Evolutionary conservation across 306 rosid genomes (phyloP), one percentile per base, ranked within the genome.

Genomic region (Trichosanthes cucumerina): DNA sequence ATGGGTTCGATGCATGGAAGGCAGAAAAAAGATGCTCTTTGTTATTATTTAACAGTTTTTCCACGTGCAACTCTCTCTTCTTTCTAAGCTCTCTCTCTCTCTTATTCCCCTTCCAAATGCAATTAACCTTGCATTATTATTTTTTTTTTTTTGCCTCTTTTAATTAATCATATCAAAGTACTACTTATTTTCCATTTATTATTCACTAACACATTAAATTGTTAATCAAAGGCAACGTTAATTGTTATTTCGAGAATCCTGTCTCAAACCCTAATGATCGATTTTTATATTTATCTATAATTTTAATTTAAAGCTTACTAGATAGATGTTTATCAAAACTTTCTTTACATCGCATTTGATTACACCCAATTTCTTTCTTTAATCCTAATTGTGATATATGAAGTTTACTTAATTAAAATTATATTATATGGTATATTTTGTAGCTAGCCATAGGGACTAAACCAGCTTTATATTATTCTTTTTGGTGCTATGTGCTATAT

Each of bases 41-140:
- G 15, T 41, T 43, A 23, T 69, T 4, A 69, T 19, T 69, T 39
- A 38, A 63, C 2, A n/a, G 53, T 41, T n/a, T 41, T 69, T 24
- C 54, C 75, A 69, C 75, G 75, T 69, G 75, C 75, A 39, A 69
- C 52, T 39, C 75, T 69, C 75, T 69, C 75, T 69, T 69, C 54
- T 43, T 59, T 59, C 36, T 59, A 59, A 59, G 65, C 36, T 28
- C 15, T 9, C 56, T 50, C 6, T 36, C 6, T 36, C 33, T 36
- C 56, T 50, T 21, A 1, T 21, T 14, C 71, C 26, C 19, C 39
- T 18, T 24, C 66, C 34, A 59, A 62, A 12, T 62, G 15, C 73
- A 65, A 36, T 64, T 64, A 64, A 64, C 39, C 71, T 64, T 7
- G 7, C 15, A 62, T 31, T 62, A 28, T 5, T n/a, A n/a, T n/a